Percentiles rank a stretch among this genome's conserved stretches.
phyloP scores from a whole-genome alignment of 1,284 basidiomycete species.

The Gomphus bonarii region DNA sequence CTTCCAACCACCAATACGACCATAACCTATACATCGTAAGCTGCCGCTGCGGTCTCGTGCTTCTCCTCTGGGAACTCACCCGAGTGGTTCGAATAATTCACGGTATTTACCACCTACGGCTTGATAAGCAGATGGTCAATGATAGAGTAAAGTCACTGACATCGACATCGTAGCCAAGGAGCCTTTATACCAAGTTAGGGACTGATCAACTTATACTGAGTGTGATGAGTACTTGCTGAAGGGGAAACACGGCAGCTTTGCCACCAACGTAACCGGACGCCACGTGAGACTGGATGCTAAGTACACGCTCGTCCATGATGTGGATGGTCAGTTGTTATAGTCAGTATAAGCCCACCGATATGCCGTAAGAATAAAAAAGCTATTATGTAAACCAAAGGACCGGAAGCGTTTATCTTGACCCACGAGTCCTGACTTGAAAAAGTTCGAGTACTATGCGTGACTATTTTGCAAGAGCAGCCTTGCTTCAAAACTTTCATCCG shows the following conservation, averaged over 20 bases:
- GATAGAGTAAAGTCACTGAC: conserved; percentile 37
- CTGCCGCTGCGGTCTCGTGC: neutral
- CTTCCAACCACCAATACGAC: conserved; percentile 62
- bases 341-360: neutral
- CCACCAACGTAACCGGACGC: conserved; percentile 92
- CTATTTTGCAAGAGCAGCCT: neutral
- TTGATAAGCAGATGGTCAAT: conserved; percentile 13
- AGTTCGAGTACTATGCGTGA: neutral
- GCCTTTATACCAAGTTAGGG: conserved; percentile 18
- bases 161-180: conserved; percentile 94
- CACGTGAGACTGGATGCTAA: conserved; percentile 90
- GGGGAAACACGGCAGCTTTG: conserved; percentile 91
- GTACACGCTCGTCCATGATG: conserved; percentile 32
- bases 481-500: conserved; percentile 16
- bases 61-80: conserved; percentile 37
- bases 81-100: conserved; percentile 92
- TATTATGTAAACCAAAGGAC: too few relatives aligned
- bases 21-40: conserved; percentile 49
- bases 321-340: neutral
- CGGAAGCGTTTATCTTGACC: too few relatives aligned
- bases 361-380: neutral
- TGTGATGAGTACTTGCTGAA: conserved; percentile 39
- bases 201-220: neutral
- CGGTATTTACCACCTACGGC: conserved; percentile 85
- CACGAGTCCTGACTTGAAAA: neutral